A percentile compares a stretch with the other conserved stretches of the same genome.
These are phyloP conservation scores for Eimeria nieschulzi DNA, from an alignment of 169 alveolate species.

Conservation along the genomic window DNA sequence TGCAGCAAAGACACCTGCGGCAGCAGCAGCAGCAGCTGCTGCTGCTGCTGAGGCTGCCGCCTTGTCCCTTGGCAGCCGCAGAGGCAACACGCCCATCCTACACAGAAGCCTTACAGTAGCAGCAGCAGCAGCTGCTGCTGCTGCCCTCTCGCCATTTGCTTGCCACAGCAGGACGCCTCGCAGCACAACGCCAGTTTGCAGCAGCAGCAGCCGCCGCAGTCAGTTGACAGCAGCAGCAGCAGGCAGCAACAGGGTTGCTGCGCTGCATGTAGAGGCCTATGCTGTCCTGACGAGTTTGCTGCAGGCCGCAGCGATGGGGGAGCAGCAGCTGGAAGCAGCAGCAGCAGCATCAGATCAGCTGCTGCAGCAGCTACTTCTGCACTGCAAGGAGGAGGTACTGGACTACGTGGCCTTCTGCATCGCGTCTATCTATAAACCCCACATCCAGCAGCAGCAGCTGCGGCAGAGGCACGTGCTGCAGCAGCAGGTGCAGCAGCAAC, in stretches of 20 bases:
- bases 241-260: slow-evolving; percentile 10
- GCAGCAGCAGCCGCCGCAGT: slow-evolving; percentile 49
- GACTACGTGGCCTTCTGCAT: slow-evolving; percentile 40
- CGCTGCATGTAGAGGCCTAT: slow-evolving; percentile 48
- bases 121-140: slow-evolving; percentile 62
- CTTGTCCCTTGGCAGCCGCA: slow-evolving; percentile 56
- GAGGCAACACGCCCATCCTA: slow-evolving; percentile 39
- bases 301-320: slow-evolving; percentile 50
- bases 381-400: slow-evolving; percentile 24
- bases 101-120: slow-evolving; percentile 52
- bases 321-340: slow-evolving; percentile 54
- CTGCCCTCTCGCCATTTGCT: slow-evolving; percentile 57
- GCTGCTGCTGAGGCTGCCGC: slow-evolving; percentile 46
- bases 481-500: slow-evolving; percentile 40
- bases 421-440: slow-evolving; percentile 36
- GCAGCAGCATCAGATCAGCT: slow-evolving; percentile 51
- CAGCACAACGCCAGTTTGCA: slow-evolving; percentile 21
- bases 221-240: slow-evolving; percentile 33
- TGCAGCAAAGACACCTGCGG: slow-evolving; percentile 45
- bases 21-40: slow-evolving; percentile 18
- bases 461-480: slow-evolving; percentile 34
- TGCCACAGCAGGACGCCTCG: slow-evolving; percentile 5
- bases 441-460: slow-evolving; percentile 42
- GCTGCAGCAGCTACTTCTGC: slow-evolving; percentile 50
- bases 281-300: slow-evolving; percentile 19